These are phyloP conservation scores for Dendrocalamus sinicus DNA, from an alignment of 176 grass and related monocot genomes.

Conservation along the genomic window DNA sequence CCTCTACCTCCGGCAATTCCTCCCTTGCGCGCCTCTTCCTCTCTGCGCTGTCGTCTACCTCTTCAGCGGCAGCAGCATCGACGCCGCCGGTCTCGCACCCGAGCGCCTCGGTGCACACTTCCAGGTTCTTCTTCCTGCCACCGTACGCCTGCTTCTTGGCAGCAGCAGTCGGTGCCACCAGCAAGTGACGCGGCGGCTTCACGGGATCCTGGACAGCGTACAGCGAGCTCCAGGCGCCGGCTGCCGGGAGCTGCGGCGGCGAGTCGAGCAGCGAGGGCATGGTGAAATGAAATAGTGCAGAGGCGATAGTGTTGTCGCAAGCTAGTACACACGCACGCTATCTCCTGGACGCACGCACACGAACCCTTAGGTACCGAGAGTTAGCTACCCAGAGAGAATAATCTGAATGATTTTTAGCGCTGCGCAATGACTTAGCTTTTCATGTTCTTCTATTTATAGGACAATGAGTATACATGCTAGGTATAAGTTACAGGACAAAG, in stretches of 20 bases:
- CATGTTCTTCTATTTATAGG: too few relatives aligned
- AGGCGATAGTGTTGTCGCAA: background rate
- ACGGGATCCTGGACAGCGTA: constrained; percentile 17
- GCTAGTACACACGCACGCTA: too few relatives aligned
- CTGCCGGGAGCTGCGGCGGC: constrained; percentile 23
- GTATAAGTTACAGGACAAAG: too few relatives aligned
- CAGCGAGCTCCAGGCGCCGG: constrained; percentile 32
- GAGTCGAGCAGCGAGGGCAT: constrained; percentile 47
- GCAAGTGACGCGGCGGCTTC: background rate
- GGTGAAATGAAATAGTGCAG: constrained; percentile 1
- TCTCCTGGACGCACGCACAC: too few relatives aligned
- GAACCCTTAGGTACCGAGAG: too few relatives aligned
- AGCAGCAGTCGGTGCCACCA: background rate
- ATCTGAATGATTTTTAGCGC: too few relatives aligned
- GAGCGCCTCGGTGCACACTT: constrained; percentile 74
- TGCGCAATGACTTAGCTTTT: too few relatives aligned
- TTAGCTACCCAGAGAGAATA: too few relatives aligned
- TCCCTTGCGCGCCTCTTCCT: constrained; percentile 33
- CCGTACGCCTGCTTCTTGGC: constrained; percentile 43
- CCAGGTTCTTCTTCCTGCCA: constrained; percentile 59
- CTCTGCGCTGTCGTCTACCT: background rate
- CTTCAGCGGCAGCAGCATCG: constrained; percentile 42
- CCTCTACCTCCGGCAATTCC: constrained; percentile 31
- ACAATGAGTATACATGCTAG: too few relatives aligned
- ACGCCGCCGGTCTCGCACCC: constrained; percentile 78